phyloP scores from a whole-genome alignment of 2,329 filamentous ascomycete genomes.

The Hypomyces rosellus region DNA sequence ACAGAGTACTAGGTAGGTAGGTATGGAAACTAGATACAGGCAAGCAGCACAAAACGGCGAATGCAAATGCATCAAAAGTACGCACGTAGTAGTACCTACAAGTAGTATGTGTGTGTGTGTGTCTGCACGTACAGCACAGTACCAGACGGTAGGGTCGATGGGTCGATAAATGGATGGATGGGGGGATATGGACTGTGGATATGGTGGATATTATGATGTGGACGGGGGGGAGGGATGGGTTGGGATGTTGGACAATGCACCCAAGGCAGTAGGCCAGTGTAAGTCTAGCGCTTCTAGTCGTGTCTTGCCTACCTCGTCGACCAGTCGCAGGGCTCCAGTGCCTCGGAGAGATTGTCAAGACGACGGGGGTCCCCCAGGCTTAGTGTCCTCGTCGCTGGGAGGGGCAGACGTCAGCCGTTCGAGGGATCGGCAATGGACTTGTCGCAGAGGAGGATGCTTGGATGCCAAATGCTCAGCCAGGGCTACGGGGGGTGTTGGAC shows the following conservation, averaged over 20 bases:
- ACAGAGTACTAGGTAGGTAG: background rate
- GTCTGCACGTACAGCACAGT: background rate
- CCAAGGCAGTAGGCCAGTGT: too few species aligned
- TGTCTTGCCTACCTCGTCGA: background rate
- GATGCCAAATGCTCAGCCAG: background rate
- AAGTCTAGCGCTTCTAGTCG: too few species aligned
- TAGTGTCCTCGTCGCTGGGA: slow-evolving; percentile 7
- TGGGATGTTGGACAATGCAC: too few species aligned
- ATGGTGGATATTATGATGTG: too few species aligned
- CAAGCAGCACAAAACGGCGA: background rate
- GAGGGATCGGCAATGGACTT: slow-evolving; percentile 10
- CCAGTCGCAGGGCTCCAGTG: background rate
- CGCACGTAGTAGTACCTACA: too few species aligned
- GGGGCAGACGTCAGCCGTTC: slow-evolving; percentile 12
- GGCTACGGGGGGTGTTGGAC: background rate
- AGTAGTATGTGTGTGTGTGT: background rate
- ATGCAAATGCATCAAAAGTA: too few species aligned
- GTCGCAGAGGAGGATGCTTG: background rate
- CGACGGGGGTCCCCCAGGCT: slow-evolving; percentile 7
- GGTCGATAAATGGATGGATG: too few species aligned
- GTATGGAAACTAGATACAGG: background rate
- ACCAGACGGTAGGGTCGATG: too few species aligned
- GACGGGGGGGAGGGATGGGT: too few species aligned
- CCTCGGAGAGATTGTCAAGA: slow-evolving; percentile 9
- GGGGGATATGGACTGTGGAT: too few species aligned